Percentiles rank a stretch among this genome's conserved stretches.
Evolutionary conservation across 2,329 filamentous ascomycete genomes (phyloP).

Genomic region (Aspergillus quadricinctus): DNA sequence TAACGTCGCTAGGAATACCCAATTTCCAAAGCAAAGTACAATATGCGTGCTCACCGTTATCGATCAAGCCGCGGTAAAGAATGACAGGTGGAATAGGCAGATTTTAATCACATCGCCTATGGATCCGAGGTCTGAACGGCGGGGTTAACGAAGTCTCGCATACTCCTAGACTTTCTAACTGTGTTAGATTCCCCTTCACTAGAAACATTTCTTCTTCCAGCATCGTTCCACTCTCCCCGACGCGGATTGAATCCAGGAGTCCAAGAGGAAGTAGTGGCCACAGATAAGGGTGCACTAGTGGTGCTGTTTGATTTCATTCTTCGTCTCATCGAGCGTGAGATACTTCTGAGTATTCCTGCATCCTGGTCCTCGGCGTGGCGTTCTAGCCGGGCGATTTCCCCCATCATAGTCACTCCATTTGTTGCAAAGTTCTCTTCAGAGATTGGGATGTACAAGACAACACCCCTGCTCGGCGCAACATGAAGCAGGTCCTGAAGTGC

Average conservation of each 20-base stretch:
- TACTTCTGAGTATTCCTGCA: conserved; percentile 36
- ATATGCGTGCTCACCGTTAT: not conserved
- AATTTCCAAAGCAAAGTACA: not conserved
- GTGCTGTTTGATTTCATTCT: conserved; percentile 30
- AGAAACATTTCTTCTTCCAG: conserved; percentile 4
- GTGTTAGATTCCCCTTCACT: conserved; percentile 8
- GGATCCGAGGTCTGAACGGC: conserved; percentile 4
- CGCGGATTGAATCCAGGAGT: conserved; percentile 3
- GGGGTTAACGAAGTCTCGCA: conserved; percentile 16
- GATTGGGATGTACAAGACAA: conserved; percentile 67
- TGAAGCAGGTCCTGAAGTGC: conserved; percentile 68
- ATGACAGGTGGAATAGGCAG: not conserved
- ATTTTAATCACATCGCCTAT: conserved; percentile 3
- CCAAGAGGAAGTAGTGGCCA: conserved; percentile 18
- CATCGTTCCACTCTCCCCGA: conserved; percentile 1
- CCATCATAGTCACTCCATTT: conserved; percentile 65
- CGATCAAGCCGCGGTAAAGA: not conserved
- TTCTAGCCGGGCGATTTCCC: conserved; percentile 60
- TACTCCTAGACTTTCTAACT: conserved; percentile 22
- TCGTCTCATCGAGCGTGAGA: conserved; percentile 37
- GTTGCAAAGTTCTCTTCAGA: conserved; percentile 68
- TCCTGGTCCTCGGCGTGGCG: conserved; percentile 41
- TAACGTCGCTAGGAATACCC: not conserved
- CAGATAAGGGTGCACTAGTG: conserved; percentile 22
- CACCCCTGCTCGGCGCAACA: conserved; percentile 62